Percentiles rank a stretch among this genome's conserved stretches.
These are phyloP conservation scores for Gossypium ekmanianum DNA, from an alignment of 345 rosid genomes.

Conservation along the genomic window DNA sequence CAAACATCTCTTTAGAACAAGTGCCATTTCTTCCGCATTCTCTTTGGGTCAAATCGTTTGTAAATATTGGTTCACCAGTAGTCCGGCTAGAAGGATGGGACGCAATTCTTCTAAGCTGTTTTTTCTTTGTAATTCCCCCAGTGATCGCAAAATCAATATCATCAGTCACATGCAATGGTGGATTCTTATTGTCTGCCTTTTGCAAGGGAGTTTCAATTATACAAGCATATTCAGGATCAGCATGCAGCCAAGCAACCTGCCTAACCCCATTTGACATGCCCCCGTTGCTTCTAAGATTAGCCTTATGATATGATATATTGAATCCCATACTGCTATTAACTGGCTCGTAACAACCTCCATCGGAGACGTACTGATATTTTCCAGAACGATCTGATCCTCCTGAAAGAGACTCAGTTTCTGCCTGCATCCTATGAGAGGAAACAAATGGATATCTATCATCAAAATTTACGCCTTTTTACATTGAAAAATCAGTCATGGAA, in stretches of 20 bases:
- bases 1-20: conserved; percentile 45
- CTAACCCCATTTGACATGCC: conserved; percentile 46
- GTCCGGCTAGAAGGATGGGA: conserved; percentile 30
- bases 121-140: conserved; percentile 28
- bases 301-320: conserved; percentile 65
- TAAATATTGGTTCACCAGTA: conserved; percentile 25
- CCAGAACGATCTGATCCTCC: conserved; percentile 58
- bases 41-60: conserved; percentile 29
- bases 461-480: conserved; percentile 14
- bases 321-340: conserved; percentile 57
- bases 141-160: conserved; percentile 31
- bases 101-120: conserved; percentile 39
- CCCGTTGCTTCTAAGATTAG: conserved; percentile 32
- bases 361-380: conserved; percentile 42
- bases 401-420: conserved; percentile 53
- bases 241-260: conserved; percentile 39
- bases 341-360: conserved; percentile 56
- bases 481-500: background rate
- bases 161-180: conserved; percentile 25
- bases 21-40: conserved; percentile 34
- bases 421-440: conserved; percentile 58
- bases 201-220: conserved; percentile 44
- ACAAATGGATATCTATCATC: conserved; percentile 18
- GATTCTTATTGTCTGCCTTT: conserved; percentile 24
- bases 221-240: conserved; percentile 51